A percentile compares a stretch with the other conserved stretches of the same genome.
Evolutionary conservation across 768 basidiomycete species (phyloP).

Genomic region (Trametes cinnabarina): DNA sequence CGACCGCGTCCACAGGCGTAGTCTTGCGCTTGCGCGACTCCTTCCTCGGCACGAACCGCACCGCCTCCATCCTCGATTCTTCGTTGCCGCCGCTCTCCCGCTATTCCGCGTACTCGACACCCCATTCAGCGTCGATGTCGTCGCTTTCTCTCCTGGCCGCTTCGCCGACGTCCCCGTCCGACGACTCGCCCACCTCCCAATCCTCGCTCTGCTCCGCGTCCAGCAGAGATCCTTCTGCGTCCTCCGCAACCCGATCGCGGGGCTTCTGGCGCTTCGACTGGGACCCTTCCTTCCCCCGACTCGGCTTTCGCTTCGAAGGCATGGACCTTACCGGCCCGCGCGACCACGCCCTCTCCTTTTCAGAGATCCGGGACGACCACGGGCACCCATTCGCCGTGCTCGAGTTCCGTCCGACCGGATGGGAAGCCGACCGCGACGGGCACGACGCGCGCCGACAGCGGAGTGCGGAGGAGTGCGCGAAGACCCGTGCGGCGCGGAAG

Average conservation of each 20-base stretch:
- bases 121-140: background rate
- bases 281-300: slow-evolving; percentile 13
- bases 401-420: slow-evolving; percentile 10
- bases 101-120: background rate
- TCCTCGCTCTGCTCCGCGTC: background rate
- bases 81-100: background rate
- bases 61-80: slow-evolving; percentile 8
- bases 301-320: slow-evolving; percentile 19
- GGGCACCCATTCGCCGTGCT: slow-evolving; percentile 14
- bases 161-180: background rate
- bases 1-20: background rate
- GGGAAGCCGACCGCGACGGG: background rate
- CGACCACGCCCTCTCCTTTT: slow-evolving; percentile 16
- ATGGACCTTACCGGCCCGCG: slow-evolving; percentile 11
- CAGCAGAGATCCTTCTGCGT: background rate
- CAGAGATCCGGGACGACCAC: slow-evolving; percentile 11
- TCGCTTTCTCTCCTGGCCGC: background rate
- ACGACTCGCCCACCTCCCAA: background rate
- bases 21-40: slow-evolving; percentile 10
- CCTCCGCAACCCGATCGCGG: background rate
- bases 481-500: background rate
- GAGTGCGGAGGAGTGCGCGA: too few relatives aligned
- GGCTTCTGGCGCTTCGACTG: slow-evolving; percentile 18
- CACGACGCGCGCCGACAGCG: background rate
- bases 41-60: slow-evolving; percentile 13